Conservation (phyloP, 2,329 filamentous ascomycete genomes). For the Pestalotiopsis sp. region DNA sequence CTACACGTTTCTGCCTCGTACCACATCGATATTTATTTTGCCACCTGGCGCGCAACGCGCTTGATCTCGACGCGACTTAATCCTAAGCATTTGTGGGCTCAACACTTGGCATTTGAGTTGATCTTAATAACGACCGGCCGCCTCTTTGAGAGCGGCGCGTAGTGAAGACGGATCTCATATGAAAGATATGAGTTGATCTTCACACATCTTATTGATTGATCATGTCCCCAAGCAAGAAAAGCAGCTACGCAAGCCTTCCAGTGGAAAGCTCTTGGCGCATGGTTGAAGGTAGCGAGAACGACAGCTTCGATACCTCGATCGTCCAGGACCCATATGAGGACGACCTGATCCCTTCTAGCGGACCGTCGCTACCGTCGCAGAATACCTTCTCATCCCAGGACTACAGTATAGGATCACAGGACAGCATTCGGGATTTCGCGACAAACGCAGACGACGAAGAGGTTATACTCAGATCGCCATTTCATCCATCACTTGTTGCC, state of each 20-base stretch:
- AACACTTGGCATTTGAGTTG: not conserved
- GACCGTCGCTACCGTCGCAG: slow-evolving; percentile 45
- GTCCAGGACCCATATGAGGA: slow-evolving; percentile 48
- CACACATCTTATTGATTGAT: not conserved
- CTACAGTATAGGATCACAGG: slow-evolving; percentile 53
- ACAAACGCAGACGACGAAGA: slow-evolving; percentile 58
- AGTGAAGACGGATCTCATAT: not conserved
- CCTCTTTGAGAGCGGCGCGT: not conserved
- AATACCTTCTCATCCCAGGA: slow-evolving; percentile 40
- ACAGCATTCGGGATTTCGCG: slow-evolving; percentile 58
- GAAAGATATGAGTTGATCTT: not conserved
- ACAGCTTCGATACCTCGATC: slow-evolving; percentile 62
- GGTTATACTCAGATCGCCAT: slow-evolving; percentile 57
- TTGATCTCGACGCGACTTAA: slow-evolving; percentile 8
- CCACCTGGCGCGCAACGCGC: slow-evolving; percentile 17
- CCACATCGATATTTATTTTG: not conserved
- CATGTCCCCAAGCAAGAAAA: slow-evolving; percentile 22
- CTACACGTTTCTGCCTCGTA: slow-evolving; percentile 6
- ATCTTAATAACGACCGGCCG: not conserved
- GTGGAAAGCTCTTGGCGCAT: slow-evolving; percentile 63
- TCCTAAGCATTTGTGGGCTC: not conserved
- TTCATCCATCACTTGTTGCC: slow-evolving; percentile 52
- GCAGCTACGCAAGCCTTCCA: slow-evolving; percentile 32
- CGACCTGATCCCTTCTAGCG: slow-evolving; percentile 43
- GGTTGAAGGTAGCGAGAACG: slow-evolving; percentile 61